phyloP scores from a whole-genome alignment of 768 basidiomycete species.

The Mycena galopus region DNA sequence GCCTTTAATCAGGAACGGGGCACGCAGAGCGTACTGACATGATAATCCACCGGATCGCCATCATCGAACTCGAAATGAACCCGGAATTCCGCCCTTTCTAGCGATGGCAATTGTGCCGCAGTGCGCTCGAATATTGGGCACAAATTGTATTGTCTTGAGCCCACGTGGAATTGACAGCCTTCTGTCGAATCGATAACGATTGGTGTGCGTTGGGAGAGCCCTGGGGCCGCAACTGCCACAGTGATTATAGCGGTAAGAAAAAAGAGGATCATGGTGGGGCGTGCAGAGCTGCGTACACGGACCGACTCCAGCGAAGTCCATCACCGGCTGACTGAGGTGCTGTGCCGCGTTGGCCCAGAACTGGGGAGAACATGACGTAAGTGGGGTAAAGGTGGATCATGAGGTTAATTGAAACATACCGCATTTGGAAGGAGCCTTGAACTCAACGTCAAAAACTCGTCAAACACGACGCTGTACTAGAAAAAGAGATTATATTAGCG shows the following conservation, averaged over 20 bases:
- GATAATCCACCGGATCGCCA: neutral
- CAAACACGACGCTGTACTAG: too few species aligned
- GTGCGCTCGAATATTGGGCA: slow-evolving; percentile 12
- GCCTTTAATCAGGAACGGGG: neutral
- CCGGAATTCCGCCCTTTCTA: slow-evolving; percentile 7
- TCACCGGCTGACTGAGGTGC: slow-evolving; percentile 26
- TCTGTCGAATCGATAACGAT: slow-evolving; percentile 22
- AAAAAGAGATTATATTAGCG: too few species aligned
- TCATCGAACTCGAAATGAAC: slow-evolving; percentile 1
- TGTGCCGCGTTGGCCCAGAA: slow-evolving; percentile 2
- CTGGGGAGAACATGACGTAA: slow-evolving; percentile 12
- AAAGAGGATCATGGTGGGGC: slow-evolving; percentile 29
- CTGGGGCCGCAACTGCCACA: slow-evolving; percentile 20
- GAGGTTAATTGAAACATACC: slow-evolving; percentile 23
- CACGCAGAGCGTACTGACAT: slow-evolving; percentile 1
- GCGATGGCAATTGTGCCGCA: slow-evolving; percentile 2
- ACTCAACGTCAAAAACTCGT: too few species aligned
- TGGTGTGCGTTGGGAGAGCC: slow-evolving; percentile 2
- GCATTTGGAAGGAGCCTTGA: slow-evolving; percentile 18
- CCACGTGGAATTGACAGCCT: slow-evolving; percentile 15
- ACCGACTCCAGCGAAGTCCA: slow-evolving; percentile 1
- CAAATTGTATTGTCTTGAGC: slow-evolving; percentile 15
- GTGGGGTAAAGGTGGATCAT: slow-evolving; percentile 11
- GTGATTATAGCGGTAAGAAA: slow-evolving; percentile 12
- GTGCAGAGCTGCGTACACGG: slow-evolving; percentile 12